These are phyloP conservation scores for Coemansia reversa DNA, from an alignment of 192 early-diverging fungal genomes.

Conservation along the genomic window DNA sequence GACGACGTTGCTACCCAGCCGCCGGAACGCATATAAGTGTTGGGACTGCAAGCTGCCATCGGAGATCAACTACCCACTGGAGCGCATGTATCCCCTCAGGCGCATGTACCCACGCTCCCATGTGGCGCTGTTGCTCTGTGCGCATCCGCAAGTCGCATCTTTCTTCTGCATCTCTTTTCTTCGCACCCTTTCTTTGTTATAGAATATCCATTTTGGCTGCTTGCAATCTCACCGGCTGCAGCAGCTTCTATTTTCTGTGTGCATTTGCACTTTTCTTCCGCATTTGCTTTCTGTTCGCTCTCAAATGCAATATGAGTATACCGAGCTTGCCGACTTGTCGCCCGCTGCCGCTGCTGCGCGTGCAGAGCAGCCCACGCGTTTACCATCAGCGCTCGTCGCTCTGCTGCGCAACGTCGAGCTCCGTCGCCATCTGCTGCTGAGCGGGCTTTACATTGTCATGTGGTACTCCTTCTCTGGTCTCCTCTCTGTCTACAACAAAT, in stretches of 20 bases:
- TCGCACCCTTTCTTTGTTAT: neutral
- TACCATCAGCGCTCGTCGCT: slow-evolving; percentile 3
- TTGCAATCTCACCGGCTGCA: neutral
- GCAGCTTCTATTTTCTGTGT: neutral
- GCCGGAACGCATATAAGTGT: neutral
- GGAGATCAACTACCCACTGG: neutral
- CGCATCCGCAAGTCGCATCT: neutral
- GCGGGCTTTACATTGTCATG: slow-evolving; percentile 49
- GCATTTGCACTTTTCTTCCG: slow-evolving; percentile 5
- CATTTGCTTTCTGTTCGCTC: neutral
- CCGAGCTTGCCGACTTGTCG: slow-evolving; percentile 39
- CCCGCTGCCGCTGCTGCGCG: slow-evolving; percentile 1
- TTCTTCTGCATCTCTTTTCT: neutral
- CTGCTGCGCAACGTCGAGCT: slow-evolving; percentile 29
- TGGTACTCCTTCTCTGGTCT: slow-evolving; percentile 69
- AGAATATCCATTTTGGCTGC: neutral
- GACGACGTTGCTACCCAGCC: slow-evolving; percentile 10
- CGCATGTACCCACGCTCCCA: neutral
- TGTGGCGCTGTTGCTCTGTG: slow-evolving; percentile 2
- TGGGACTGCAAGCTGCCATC: neutral
- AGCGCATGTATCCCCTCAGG: neutral
- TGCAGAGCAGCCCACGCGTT: neutral
- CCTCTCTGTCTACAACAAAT: slow-evolving; percentile 90
- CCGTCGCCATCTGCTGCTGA: slow-evolving; percentile 37
- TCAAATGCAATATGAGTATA: slow-evolving; percentile 37